Base-by-base conservation (phyloP, 345 rosid genomes). In the Stellera chamaejasme region DNA sequence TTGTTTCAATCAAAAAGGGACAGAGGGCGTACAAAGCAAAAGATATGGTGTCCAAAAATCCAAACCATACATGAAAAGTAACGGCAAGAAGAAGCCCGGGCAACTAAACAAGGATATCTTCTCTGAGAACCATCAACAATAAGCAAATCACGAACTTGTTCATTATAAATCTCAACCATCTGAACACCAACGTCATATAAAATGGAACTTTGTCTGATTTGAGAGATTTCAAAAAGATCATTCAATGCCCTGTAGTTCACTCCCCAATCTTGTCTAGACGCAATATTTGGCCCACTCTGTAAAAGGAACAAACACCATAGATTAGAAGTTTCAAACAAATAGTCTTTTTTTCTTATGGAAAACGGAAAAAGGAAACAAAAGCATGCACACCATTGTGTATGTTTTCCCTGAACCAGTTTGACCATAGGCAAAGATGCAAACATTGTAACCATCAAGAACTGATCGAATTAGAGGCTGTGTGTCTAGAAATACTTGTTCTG, bases 351-450 rank as follows among this genome's bases (percentile, higher is more conserved):
- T 32, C 59, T 15, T 26, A 50, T 48, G 56, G 50, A 23, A 59
- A 43, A 41, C 10, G 2, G 55, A 50, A 58, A 39, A 19, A 64
- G 39, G 49, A 50, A 51, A 19, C 23, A 19, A 53, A 55, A 15
- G 44, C 54, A 51, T 39, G 11, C 68, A 25, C 66, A 89, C 99
- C 99, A 93, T 93, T 27, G 99, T 93, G 61, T 89, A 93, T 48
- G 99, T 93, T 79, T 93, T 93, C 50, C 99, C 99, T 10, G 99
- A 93, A 9, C 99, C 99, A n/a, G 97, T 93, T 80, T 93, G 99
- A 47, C 99, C 99, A 76, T 93, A 93, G n/a, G 99, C 99, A 73
- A 93, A 89, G 66, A 93, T 89, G 55, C 97, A 93, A 46, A 93
- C 99, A 66, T 84, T 89, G 72, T 79, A 93, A 39, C 99, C 99